Conservation (phyloP, 139 green algal genomes). For the Microglena sp. region DNA sequence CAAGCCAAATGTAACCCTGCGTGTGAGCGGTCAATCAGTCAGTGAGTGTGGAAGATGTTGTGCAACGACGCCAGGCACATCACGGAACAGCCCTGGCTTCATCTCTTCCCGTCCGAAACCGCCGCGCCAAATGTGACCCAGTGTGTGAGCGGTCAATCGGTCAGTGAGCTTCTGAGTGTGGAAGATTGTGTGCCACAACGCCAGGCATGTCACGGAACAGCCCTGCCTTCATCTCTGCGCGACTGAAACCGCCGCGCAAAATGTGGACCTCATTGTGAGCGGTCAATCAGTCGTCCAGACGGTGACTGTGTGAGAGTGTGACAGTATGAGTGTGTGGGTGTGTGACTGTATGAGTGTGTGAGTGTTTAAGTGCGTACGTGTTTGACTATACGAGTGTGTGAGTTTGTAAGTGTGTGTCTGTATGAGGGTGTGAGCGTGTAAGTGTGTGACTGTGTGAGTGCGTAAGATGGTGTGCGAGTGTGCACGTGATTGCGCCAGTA, state of each 20-base stretch:
- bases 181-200: slow-evolving; percentile 32
- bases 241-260: slow-evolving; percentile 66
- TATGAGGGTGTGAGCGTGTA: too few species aligned
- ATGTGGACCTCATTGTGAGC: slow-evolving; percentile 38
- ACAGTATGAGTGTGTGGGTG: too few species aligned
- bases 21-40: background rate
- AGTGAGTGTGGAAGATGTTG: background rate
- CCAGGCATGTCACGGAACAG: slow-evolving; percentile 77
- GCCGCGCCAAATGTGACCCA: slow-evolving; percentile 55
- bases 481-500: too few species aligned
- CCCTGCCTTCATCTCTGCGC: slow-evolving; percentile 55
- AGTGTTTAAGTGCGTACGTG: slow-evolving; percentile 72
- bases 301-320: too few species aligned
- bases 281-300: too few species aligned
- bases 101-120: slow-evolving; percentile 74
- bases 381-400: slow-evolving; percentile 72
- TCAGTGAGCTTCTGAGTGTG: too few species aligned
- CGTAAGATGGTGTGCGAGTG: too few species aligned
- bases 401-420: slow-evolving; percentile 52
- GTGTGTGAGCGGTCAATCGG: background rate
- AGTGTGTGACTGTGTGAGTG: too few species aligned
- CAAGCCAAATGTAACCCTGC: slow-evolving; percentile 60
- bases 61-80: slow-evolving; percentile 69
- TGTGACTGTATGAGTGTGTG: slow-evolving; percentile 33
- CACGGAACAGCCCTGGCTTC: slow-evolving; percentile 60